phyloP scores from a whole-genome alignment of 306 rosid genomes.

The Quercus bicolor region DNA sequence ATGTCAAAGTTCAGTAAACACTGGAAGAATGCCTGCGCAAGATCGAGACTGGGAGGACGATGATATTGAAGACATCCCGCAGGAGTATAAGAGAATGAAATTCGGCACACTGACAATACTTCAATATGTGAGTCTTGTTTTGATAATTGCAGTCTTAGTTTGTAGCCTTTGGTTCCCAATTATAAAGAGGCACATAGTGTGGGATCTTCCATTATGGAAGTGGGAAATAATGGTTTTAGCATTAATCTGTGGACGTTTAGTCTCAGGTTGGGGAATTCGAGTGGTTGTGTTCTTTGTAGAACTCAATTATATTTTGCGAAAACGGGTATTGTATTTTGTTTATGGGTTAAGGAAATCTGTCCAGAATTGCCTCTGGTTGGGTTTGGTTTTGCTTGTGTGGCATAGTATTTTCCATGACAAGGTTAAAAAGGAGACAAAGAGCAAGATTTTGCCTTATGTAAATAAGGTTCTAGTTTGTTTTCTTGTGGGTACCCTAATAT shows the following conservation, averaged over 20 bases:
- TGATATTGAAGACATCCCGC: conserved; percentile 28
- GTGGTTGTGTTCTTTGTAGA: conserved; percentile 33
- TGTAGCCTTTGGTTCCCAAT: conserved; percentile 35
- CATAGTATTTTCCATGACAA: conserved; percentile 22
- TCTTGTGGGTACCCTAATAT: conserved; percentile 21
- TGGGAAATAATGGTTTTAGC: conserved; percentile 42
- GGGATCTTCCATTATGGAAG: conserved; percentile 51
- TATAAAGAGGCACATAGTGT: conserved; percentile 17
- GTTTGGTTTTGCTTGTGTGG: conserved; percentile 41
- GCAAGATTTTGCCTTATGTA: conserved; percentile 26
- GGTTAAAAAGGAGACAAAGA: conserved; percentile 21
- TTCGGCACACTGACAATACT: conserved; percentile 5
- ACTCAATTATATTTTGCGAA: conserved; percentile 29
- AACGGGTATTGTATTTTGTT: conserved; percentile 40
- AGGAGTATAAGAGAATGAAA: conserved; percentile 24
- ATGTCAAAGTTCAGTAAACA: conserved; percentile 1
- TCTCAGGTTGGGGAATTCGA: conserved; percentile 42
- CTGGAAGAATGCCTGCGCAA: conserved; percentile 4
- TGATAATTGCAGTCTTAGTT: conserved; percentile 26
- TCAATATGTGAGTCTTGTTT: conserved; percentile 33
- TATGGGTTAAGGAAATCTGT: conserved; percentile 38
- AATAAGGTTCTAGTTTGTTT: conserved; percentile 34
- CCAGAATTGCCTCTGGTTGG: conserved; percentile 37
- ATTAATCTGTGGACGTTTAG: conserved; percentile 36
- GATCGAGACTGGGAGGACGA: conserved; percentile 2